Evolutionary conservation across 306 rosid genomes (phyloP).

Genomic region (Rubus parviflorus): DNA sequence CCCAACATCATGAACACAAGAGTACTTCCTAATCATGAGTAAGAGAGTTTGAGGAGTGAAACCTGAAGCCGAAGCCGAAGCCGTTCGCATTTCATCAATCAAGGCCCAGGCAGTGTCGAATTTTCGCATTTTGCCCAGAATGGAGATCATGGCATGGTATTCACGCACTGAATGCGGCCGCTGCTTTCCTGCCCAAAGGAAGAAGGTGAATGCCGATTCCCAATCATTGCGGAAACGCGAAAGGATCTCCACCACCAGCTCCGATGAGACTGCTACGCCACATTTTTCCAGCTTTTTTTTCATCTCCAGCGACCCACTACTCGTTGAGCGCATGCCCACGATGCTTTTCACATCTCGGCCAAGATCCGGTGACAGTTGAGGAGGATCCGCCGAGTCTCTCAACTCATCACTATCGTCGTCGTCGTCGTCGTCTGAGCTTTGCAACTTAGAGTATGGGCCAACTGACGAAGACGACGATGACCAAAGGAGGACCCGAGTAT

Average conservation of each 20-base stretch:
- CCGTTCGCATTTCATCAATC: slow-evolving; percentile 64
- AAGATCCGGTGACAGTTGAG: too few relatives aligned
- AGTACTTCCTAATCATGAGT: slow-evolving; percentile 78
- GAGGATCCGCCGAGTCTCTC: neutral
- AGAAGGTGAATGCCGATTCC: slow-evolving; percentile 87
- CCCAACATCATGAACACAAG: slow-evolving; percentile 73
- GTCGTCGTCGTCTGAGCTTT: slow-evolving; percentile 8
- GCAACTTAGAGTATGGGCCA: slow-evolving; percentile 21
- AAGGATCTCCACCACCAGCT: slow-evolving; percentile 70
- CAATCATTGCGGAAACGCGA: slow-evolving; percentile 71
- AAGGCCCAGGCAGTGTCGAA: slow-evolving; percentile 88
- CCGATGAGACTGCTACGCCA: slow-evolving; percentile 45
- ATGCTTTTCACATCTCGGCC: slow-evolving; percentile 40
- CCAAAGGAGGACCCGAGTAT: slow-evolving; percentile 18
- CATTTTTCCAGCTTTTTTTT: slow-evolving; percentile 60
- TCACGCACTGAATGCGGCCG: slow-evolving; percentile 61
- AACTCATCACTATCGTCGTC: too few relatives aligned
- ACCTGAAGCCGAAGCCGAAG: slow-evolving; percentile 17
- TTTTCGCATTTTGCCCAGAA: slow-evolving; percentile 84
- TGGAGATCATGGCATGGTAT: slow-evolving; percentile 77
- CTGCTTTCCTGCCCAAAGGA: slow-evolving; percentile 83
- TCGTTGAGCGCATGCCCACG: slow-evolving; percentile 44
- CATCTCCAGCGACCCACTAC: slow-evolving; percentile 30
- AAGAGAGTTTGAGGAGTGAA: slow-evolving; percentile 71
- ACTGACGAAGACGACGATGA: slow-evolving; percentile 25